phyloP scores from a whole-genome alignment of 305 asterid species.

The Fraxinus nigra region DNA sequence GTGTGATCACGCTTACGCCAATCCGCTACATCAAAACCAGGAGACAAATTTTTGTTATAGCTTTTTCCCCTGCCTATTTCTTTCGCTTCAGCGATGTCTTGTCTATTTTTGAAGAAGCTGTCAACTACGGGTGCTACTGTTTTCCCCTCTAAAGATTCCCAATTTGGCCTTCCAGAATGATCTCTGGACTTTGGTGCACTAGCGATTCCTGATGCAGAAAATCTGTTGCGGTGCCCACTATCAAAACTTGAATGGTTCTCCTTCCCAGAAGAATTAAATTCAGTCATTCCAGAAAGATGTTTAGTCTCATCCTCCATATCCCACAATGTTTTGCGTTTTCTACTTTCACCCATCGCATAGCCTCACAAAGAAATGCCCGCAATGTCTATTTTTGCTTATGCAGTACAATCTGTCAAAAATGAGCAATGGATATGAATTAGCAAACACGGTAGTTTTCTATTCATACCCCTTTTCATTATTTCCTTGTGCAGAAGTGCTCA shows the following conservation, averaged over 20 bases:
- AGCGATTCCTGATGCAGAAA: conserved; percentile 47
- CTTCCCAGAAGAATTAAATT: conserved; percentile 28
- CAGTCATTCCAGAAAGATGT: conserved; percentile 29
- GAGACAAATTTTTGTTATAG: conserved; percentile 49
- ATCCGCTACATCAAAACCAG: conserved; percentile 61
- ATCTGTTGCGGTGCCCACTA: conserved; percentile 37
- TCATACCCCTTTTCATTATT: background rate
- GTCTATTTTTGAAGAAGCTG: conserved; percentile 29
- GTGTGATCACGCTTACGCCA: conserved; percentile 40
- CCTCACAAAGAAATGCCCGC: conserved; percentile 27
- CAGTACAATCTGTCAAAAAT: conserved; percentile 46
- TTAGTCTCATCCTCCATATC: conserved; percentile 51
- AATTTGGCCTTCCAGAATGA: conserved; percentile 47
- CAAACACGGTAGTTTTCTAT: background rate
- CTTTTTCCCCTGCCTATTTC: conserved; percentile 36
- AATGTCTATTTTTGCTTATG: conserved; percentile 25
- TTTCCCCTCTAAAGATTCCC: conserved; percentile 37
- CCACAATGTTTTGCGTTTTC: conserved; percentile 73
- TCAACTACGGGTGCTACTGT: conserved; percentile 29
- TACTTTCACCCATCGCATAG: conserved; percentile 64
- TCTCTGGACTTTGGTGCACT: conserved; percentile 41
- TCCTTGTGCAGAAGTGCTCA: background rate
- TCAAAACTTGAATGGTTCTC: conserved; percentile 46
- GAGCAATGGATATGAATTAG: background rate
- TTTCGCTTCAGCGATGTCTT: conserved; percentile 44